phyloP scores from a whole-genome alignment of 2,329 filamentous ascomycete species.

The Beauveria medogensis region DNA sequence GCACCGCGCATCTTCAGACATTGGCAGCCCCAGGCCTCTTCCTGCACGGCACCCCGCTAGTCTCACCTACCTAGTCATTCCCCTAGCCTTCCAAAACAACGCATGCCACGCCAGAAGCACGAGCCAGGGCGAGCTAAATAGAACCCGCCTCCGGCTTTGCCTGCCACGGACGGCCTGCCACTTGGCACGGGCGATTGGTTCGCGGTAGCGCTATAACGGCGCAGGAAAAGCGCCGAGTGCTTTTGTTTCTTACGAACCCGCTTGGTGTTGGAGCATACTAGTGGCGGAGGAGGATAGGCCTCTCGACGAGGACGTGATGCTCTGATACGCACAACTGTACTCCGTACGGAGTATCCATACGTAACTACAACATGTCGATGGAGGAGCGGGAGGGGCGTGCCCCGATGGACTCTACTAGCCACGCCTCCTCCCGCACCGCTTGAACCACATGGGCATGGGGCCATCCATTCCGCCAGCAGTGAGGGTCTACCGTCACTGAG shows the following conservation, averaged over 20 bases:
- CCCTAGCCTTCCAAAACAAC: constrained; percentile 4
- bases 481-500: background rate
- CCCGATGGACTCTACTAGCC: background rate
- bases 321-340: background rate
- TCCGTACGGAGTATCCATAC: background rate
- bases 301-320: background rate
- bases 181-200: constrained; percentile 2
- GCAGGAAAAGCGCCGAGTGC: background rate
- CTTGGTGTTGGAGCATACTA: background rate
- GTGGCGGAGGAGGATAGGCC: background rate
- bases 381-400: background rate
- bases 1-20: constrained; percentile 6
- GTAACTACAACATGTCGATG: background rate
- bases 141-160: constrained; percentile 7
- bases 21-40: background rate
- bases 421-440: background rate
- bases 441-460: background rate
- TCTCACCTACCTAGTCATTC: background rate
- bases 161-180: background rate
- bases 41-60: constrained; percentile 4
- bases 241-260: constrained; percentile 2
- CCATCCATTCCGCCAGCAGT: constrained; percentile 7
- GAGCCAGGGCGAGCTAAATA: constrained; percentile 1
- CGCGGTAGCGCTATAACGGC: constrained; percentile 3
- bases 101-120: constrained; percentile 4